phyloP scores from a whole-genome alignment of 257 asterid species.

The Jaltomata sinuosa region DNA sequence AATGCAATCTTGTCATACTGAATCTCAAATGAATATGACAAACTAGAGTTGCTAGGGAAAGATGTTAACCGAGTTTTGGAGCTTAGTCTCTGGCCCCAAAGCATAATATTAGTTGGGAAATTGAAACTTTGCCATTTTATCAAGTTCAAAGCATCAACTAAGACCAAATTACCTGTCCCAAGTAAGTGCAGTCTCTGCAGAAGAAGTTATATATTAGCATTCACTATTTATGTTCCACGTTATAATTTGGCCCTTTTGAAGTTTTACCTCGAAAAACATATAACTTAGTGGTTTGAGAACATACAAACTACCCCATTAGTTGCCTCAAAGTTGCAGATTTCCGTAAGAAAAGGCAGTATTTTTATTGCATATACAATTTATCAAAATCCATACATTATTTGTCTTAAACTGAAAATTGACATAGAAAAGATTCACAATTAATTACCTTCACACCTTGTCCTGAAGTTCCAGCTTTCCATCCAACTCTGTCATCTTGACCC shows the following conservation, averaged over 20 bases:
- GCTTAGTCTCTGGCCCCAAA: conserved; percentile 87
- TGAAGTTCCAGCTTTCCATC: conserved; percentile 84
- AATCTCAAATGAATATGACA: conserved; percentile 65
- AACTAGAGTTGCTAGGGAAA: conserved; percentile 42
- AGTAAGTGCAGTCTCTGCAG: conserved; percentile 62
- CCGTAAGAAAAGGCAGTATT: not conserved
- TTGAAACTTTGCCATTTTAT: conserved; percentile 94
- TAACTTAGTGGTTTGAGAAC: not conserved
- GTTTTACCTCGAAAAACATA: not conserved
- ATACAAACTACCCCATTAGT: not conserved
- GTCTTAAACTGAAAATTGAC: not conserved
- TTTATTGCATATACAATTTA: not conserved
- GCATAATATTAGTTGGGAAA: conserved; percentile 77
- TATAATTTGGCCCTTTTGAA: not conserved
- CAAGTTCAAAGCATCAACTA: conserved; percentile 47
- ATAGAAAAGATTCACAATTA: conserved; percentile 2
- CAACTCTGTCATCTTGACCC: conserved; percentile 35
- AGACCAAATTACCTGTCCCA: conserved; percentile 69
- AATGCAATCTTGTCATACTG: conserved; percentile 50
- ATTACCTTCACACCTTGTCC: conserved; percentile 82
- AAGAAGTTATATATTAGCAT: not conserved
- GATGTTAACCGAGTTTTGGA: conserved; percentile 70
- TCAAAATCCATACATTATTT: not conserved
- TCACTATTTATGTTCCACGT: not conserved
- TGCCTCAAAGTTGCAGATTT: no score